Evolutionary conservation across 495 filamentous ascomycete genomes (phyloP).

Genomic region (Podospora australis): DNA sequence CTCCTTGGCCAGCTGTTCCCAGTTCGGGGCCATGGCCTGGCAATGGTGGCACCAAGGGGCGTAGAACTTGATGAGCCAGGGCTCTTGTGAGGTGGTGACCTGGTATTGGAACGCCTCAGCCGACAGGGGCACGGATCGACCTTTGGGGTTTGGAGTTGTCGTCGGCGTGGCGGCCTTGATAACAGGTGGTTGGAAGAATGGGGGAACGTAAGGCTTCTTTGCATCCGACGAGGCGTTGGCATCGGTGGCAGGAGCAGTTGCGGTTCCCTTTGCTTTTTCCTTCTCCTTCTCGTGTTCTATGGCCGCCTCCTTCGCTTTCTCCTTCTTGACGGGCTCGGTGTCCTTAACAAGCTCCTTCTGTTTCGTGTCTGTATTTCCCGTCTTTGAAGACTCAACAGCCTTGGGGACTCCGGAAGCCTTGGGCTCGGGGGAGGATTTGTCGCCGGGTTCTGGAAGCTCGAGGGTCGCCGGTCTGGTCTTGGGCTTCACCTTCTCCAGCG

Average conservation of each 20-base stretch:
- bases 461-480: conserved; percentile 64
- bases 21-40: conserved; percentile 82
- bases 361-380: neutral
- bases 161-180: conserved; percentile 27
- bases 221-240: conserved; percentile 3
- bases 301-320: too few species aligned
- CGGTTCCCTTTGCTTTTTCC: conserved; percentile 4
- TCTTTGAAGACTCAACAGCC: neutral
- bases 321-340: too few species aligned
- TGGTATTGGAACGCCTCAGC: conserved; percentile 79
- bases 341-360: neutral
- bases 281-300: too few species aligned
- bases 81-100: conserved; percentile 80
- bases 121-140: conserved; percentile 65
- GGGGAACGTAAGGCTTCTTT: conserved; percentile 6
- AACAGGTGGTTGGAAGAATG: neutral
- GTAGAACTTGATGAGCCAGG: conserved; percentile 99
- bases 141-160: conserved; percentile 62
- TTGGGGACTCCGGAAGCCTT: conserved; percentile 22
- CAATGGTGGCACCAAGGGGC: conserved; percentile 96
- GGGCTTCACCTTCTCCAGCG: conserved; percentile 69
- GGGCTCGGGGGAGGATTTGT: conserved; percentile 10
- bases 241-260: neutral
- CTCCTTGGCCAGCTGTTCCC: conserved; percentile 82
- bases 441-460: conserved; percentile 35